phyloP scores from a whole-genome alignment of 805 yeast genomes.

The Wickerhamiella brachini region DNA sequence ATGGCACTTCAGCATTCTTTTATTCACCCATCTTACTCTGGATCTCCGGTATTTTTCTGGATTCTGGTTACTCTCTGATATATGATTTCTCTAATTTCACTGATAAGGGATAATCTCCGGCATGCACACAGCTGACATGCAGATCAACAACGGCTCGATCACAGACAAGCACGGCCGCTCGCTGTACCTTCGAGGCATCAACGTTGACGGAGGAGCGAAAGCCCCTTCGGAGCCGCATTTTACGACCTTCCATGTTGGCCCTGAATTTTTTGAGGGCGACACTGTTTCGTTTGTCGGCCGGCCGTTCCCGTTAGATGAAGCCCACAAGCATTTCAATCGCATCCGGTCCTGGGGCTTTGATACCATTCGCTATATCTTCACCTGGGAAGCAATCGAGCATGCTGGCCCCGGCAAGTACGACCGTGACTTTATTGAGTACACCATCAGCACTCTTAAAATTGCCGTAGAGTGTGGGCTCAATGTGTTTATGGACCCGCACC shows the following conservation, averaged over 20 bases:
- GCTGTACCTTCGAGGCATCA: slow-evolving; percentile 65
- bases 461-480: slow-evolving; percentile 51
- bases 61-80: no score
- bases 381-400: slow-evolving; percentile 93
- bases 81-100: no score
- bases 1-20: no score
- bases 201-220: slow-evolving; percentile 63
- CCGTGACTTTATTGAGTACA: slow-evolving; percentile 56
- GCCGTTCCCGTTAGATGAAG: slow-evolving; percentile 67
- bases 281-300: slow-evolving; percentile 67
- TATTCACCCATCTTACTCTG: no score
- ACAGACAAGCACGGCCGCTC: slow-evolving; percentile 41
- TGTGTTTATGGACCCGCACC: slow-evolving; percentile 79
- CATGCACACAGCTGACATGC: neutral
- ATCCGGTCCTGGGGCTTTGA: slow-evolving; percentile 76
- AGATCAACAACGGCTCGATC: slow-evolving; percentile 36
- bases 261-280: slow-evolving; percentile 53
- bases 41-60: no score
- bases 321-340: slow-evolving; percentile 50
- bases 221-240: slow-evolving; percentile 46
- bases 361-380: slow-evolving; percentile 56
- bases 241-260: slow-evolving; percentile 15
- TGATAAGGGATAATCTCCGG: no score
- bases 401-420: slow-evolving; percentile 76
- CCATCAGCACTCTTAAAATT: slow-evolving; percentile 45